Conservation (phyloP, 2,329 filamentous ascomycete species). For the Sporothrix dimorphospora region DNA sequence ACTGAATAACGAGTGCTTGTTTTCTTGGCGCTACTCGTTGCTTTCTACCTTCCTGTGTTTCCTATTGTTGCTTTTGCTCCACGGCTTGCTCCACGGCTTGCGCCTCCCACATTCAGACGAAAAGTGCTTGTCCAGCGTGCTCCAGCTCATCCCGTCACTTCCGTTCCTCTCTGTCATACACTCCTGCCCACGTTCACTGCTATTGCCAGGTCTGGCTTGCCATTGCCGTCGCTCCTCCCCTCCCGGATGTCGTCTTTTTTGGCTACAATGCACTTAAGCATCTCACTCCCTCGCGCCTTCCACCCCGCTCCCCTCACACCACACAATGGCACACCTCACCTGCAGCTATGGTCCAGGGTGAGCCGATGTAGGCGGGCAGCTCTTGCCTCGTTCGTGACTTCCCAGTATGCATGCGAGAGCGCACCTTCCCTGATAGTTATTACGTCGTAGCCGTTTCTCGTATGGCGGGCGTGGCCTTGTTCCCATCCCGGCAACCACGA, state of each 20-base stretch:
- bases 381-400: slow-evolving; percentile 1
- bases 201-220: background rate
- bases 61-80: background rate
- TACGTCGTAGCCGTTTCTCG: slow-evolving; percentile 13
- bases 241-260: too few relatives aligned
- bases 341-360: background rate
- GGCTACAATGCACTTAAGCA: slow-evolving; percentile 2
- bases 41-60: background rate
- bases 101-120: slow-evolving; percentile 8
- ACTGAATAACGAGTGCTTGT: background rate
- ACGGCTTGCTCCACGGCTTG: slow-evolving; percentile 1
- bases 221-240: background rate
- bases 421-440: background rate
- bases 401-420: background rate
- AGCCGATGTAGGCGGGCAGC: background rate
- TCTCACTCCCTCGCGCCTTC: background rate
- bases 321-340: background rate
- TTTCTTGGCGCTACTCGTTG: background rate
- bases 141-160: slow-evolving; percentile 1
- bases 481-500: slow-evolving; percentile 8
- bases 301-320: background rate
- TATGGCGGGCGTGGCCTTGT: background rate
- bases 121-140: background rate
- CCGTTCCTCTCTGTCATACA: slow-evolving; percentile 10
- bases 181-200: background rate